phyloP scores from a whole-genome alignment of 177 flowering plant genomes.

The Vitis hybrid region DNA sequence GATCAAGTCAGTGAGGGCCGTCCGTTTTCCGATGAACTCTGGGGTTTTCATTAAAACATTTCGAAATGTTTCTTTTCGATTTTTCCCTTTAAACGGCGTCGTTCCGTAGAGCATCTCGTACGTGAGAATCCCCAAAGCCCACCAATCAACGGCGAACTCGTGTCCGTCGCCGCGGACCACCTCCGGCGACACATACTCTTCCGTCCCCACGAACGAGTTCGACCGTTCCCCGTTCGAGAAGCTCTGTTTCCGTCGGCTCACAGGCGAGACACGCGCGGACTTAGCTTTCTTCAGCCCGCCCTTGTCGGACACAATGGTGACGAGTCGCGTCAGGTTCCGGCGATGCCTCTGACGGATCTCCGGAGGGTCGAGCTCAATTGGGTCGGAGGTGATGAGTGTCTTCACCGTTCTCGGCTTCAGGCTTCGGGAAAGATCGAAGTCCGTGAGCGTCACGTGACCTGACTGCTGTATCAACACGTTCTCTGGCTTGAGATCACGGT shows the following conservation, averaged over 20 bases:
- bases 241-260: slow-evolving; percentile 40
- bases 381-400: slow-evolving; percentile 6
- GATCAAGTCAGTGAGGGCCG: slow-evolving; percentile 68
- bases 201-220: slow-evolving; percentile 94
- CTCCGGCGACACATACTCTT: slow-evolving; percentile 96
- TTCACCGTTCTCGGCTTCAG: slow-evolving; percentile 25
- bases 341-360: slow-evolving; percentile 10
- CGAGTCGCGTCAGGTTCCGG: slow-evolving; percentile 24
- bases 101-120: slow-evolving; percentile 93
- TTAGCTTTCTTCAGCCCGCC: slow-evolving; percentile 48
- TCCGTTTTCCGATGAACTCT: slow-evolving; percentile 59
- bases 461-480: slow-evolving; percentile 76
- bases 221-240: slow-evolving; percentile 55
- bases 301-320: slow-evolving; percentile 10
- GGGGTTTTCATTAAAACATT: slow-evolving; percentile 58
- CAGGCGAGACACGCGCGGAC: slow-evolving; percentile 72
- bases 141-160: slow-evolving; percentile 96
- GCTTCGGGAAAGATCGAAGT: slow-evolving; percentile 87
- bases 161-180: slow-evolving; percentile 89
- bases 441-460: slow-evolving; percentile 91
- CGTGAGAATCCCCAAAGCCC: slow-evolving; percentile 82
- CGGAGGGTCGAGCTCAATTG: not conserved
- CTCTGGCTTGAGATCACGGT: slow-evolving; percentile 93
- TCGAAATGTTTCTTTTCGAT: slow-evolving; percentile 80
- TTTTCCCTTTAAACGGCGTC: slow-evolving; percentile 85